Base-by-base conservation (phyloP, 2,329 filamentous ascomycete species). In the Nothophaeocryptopus gaeumannii region DNA sequence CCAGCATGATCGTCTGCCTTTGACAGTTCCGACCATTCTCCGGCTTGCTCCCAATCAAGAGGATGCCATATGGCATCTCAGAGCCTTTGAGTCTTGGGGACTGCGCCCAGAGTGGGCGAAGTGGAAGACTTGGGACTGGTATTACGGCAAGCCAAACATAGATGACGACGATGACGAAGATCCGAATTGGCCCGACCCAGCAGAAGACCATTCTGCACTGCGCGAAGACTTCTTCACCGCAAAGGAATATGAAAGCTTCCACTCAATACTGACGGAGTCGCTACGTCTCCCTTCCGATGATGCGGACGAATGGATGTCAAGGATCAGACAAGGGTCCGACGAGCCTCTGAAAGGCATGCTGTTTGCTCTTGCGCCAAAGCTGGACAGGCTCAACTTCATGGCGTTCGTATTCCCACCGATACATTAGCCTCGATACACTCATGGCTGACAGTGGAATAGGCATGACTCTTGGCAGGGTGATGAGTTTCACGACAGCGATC, bases 291-390 rank as follows among this genome's bases (percentile, higher is more conserved):
- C 20, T 7, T 3, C 12, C 9, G 39, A 40, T 5, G 35, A 49
- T 1, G 38, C 31, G 9, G 12, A 37, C 3, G 34, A 32, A 15
- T 57, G 54, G 54, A 46, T 44, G n/a, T 16, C 39, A 12, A 40
- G 37, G 20, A 46, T 49, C 4, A 13, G 34, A 32, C 41, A 51
- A 10, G 54, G 54, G 1, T 50, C 39, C 38, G 54, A 57, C 43
- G 54, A 57, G 39, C 47, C 52, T 1, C 44, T 57, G 15, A 57
- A 57, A 32, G 48, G 41, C 36, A 42, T 57, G 45, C 41, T 57
- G 5, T 52, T 55, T 26, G 51, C 51, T 2, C 37, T 54, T 10
- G 39, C 45, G 12, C 52, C 51, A 4, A 34, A 30, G 11, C 34
- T 57, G 4, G 45, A 52, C 39, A 30, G 54, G 15, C 45, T 54